Conservation (phyloP, 2,329 filamentous ascomycete species). For the Ascomycota sp. region DNA sequence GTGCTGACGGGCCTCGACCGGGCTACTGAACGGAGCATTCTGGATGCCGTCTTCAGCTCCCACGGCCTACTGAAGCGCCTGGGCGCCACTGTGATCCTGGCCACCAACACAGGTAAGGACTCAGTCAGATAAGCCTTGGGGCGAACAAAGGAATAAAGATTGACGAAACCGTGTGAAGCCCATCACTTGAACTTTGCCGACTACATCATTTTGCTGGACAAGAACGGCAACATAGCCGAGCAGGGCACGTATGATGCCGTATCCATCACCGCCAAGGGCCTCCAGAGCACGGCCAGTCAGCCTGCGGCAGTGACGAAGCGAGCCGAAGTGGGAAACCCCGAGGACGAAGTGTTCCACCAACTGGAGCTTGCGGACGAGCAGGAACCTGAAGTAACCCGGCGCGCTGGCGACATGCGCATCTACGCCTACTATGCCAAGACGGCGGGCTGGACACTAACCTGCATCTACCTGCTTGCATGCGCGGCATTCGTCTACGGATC, state of each 20-base stretch:
- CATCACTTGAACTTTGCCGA: slow-evolving; percentile 7
- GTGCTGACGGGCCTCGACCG: slow-evolving; percentile 14
- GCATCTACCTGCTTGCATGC: slow-evolving; percentile 5
- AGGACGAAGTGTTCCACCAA: slow-evolving; percentile 3
- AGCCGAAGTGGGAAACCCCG: slow-evolving; percentile 3
- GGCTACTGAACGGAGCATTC: slow-evolving; percentile 16
- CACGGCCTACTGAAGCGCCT: slow-evolving; percentile 10
- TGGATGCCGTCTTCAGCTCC: slow-evolving; percentile 12
- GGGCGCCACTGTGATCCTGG: slow-evolving; percentile 7
- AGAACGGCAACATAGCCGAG: slow-evolving; percentile 5
- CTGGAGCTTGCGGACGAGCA: slow-evolving; percentile 4
- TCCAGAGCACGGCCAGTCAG: slow-evolving; percentile 1
- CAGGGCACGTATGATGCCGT: slow-evolving; percentile 5
- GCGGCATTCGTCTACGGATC: slow-evolving; percentile 5
- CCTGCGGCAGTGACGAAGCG: neutral
- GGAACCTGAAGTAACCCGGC: slow-evolving; percentile 1
- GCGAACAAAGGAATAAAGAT: too few species aligned
- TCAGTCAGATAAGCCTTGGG: neutral
- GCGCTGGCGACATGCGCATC: slow-evolving; percentile 4
- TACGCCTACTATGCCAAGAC: slow-evolving; percentile 6
- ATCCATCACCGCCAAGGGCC: slow-evolving; percentile 1
- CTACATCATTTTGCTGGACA: slow-evolving; percentile 6
- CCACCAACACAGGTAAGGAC: slow-evolving; percentile 8
- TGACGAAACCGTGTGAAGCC: slow-evolving; percentile 1
- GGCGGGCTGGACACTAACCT: slow-evolving; percentile 3